Evolutionary conservation across 176 grass and related monocot genomes (phyloP).

Genomic region (Bonia amplexicaulis): DNA sequence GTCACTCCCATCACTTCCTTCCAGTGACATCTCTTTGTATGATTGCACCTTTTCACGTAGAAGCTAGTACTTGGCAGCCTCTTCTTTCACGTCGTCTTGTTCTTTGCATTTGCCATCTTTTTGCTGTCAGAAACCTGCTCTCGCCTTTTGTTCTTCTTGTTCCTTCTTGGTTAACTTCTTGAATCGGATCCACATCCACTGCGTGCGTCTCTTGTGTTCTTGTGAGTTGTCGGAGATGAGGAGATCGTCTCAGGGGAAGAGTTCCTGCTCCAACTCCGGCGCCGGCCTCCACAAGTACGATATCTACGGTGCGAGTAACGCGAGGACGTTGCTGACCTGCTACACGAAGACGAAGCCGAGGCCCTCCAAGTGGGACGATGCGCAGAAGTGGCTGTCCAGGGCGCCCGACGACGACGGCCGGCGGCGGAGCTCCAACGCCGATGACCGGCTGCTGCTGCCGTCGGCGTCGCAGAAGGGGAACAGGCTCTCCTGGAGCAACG

Average conservation of each 20-base stretch:
- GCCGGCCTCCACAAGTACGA: neutral
- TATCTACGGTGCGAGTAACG: neutral
- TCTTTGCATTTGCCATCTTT: neutral
- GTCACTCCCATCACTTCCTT: neutral
- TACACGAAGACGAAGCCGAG: constrained; percentile 49
- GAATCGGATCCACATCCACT: neutral
- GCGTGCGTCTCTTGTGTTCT: neutral
- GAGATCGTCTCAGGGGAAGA: constrained; percentile 11
- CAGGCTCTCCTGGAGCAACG: constrained; percentile 49
- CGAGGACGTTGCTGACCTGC: constrained; percentile 18
- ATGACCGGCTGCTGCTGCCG: constrained; percentile 45
- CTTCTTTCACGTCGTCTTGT: neutral
- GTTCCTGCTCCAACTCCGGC: neutral
- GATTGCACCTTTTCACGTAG: neutral
- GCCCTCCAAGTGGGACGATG: constrained; percentile 93
- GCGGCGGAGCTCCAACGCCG: constrained; percentile 57
- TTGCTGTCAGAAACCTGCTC: neutral
- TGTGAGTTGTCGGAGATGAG: neutral
- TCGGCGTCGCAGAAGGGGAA: constrained; percentile 42
- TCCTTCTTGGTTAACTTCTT: neutral
- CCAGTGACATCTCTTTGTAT: neutral
- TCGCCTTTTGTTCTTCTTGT: neutral
- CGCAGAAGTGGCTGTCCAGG: constrained; percentile 71
- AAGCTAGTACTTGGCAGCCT: neutral
- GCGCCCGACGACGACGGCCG: constrained; percentile 16